Percentiles rank a stretch among this genome's conserved stretches.
Conservation (phyloP, 139 green algal genomes). For the Ettlia oleoabundans region DNA sequence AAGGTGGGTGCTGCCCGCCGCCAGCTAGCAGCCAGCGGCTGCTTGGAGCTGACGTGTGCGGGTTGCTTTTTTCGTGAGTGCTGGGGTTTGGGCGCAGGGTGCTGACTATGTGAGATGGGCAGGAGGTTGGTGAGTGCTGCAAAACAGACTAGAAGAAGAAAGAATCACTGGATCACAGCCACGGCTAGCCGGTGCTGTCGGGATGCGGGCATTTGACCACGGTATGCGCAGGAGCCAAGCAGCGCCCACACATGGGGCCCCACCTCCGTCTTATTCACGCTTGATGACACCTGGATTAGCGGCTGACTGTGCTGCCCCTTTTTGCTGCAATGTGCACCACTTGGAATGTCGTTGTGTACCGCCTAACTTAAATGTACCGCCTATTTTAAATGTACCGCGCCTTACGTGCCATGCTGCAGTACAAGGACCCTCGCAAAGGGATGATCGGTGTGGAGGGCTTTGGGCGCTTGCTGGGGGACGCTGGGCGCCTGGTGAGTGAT, state of each 20-base stretch:
- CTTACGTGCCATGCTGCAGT: not conserved
- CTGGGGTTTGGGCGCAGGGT: not conserved
- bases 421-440: slow-evolving; percentile 13
- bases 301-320: too few species aligned
- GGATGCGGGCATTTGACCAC: too few species aligned
- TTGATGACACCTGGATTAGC: too few species aligned
- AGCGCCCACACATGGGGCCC: too few species aligned
- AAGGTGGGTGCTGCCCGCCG: slow-evolving; percentile 1
- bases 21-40: not conserved
- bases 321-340: not conserved
- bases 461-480: slow-evolving; percentile 10
- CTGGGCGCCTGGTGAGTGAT: slow-evolving; percentile 23
- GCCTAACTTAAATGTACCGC: not conserved
- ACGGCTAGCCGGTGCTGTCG: too few species aligned
- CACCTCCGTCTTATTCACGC: too few species aligned
- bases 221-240: too few species aligned
- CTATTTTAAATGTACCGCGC: not conserved
- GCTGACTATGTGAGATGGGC: too few species aligned
- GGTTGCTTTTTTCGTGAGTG: not conserved
- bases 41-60: too few species aligned
- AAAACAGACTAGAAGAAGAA: too few species aligned
- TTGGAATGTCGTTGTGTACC: not conserved
- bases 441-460: slow-evolving; percentile 25
- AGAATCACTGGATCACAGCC: too few species aligned
- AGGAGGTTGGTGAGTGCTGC: too few species aligned